Base-by-base conservation (phyloP, 75 land plant genomes). In the Pinus taeda region DNA sequence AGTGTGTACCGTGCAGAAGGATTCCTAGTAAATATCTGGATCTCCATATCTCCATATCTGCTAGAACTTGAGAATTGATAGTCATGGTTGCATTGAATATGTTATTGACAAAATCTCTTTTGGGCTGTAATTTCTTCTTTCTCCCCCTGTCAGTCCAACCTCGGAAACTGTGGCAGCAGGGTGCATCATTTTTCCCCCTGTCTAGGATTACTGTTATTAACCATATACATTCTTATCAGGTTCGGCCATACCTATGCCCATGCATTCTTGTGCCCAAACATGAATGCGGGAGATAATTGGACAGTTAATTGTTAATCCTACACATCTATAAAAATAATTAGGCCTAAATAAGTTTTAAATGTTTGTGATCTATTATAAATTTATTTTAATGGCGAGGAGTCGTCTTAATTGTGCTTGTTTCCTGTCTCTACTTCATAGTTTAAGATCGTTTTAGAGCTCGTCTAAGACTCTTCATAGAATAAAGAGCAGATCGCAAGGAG, bases 111-210 rank as follows among this genome's bases (percentile, higher is more conserved):
- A 75, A 77, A 53, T 84, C 89, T 45, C 85, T 73, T 58, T 85
- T 84, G 29, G 89, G 83, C 66, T 84, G 84, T 59, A 91, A 58
- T 18, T 74, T 56, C 58, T 81, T 89, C 62, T 87, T 77, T 8
- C 87, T 65, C 85, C 75, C 53, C 83, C 92, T 29, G 65, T 74
- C 17, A 91, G 85, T 5, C 93, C 93, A 37, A 69, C 80, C 37
- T 77, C 59, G 21, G 93, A 89, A 13, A 89, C 87, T 26, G 80
- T 77, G 3, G 91, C 91, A 39, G 76, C 77, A 57, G 91, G 93
- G 1, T 89, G 80, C 93, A 91, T 91, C 93, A 91, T 60, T 91
- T 89, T 79, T 91, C 93, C 37, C 89, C 89, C 74, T 86, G 87
- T 3, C 85, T 82, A 59, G 78, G 82, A 21, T 75, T 33, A 55